Evolutionary conservation across 2,329 filamentous ascomycete species (phyloP).

Genomic region (Ophiostoma himal-ulmi): DNA sequence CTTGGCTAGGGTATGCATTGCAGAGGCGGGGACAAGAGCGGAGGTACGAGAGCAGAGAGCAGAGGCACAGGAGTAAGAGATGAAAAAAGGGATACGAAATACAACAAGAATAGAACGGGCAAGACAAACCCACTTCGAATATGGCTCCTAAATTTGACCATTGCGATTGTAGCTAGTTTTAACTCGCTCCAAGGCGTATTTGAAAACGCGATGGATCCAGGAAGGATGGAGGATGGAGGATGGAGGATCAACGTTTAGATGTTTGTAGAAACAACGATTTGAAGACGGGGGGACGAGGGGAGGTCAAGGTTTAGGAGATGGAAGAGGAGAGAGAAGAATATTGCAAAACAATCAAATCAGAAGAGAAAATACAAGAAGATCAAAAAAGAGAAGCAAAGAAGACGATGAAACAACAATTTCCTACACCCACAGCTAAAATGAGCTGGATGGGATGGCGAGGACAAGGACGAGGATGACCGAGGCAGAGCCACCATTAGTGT

Average conservation of each 20-base stretch:
- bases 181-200: not conserved
- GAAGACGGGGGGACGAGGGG: not conserved
- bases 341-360: not conserved
- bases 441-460: not conserved
- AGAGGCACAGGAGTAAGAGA: not conserved
- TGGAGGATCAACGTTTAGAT: too few species aligned
- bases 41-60: not conserved
- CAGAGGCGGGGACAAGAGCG: not conserved
- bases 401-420: not conserved
- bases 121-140: not conserved
- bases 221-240: too few species aligned
- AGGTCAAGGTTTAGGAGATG: too few species aligned
- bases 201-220: not conserved
- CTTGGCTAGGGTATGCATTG: not conserved
- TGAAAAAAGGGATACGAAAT: not conserved
- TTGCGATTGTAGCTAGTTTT: not conserved
- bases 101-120: not conserved
- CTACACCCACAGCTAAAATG: not conserved
- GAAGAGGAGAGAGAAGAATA: not conserved
- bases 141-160: not conserved
- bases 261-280: not conserved
- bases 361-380: not conserved
- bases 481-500: slow-evolving; percentile 5
- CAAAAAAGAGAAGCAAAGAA: not conserved
- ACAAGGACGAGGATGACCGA: not conserved